Evolutionary conservation across 2,329 filamentous ascomycete species (phyloP), one percentile per base, ranked within the genome.

Genomic region (Aspergillus flavus): DNA sequence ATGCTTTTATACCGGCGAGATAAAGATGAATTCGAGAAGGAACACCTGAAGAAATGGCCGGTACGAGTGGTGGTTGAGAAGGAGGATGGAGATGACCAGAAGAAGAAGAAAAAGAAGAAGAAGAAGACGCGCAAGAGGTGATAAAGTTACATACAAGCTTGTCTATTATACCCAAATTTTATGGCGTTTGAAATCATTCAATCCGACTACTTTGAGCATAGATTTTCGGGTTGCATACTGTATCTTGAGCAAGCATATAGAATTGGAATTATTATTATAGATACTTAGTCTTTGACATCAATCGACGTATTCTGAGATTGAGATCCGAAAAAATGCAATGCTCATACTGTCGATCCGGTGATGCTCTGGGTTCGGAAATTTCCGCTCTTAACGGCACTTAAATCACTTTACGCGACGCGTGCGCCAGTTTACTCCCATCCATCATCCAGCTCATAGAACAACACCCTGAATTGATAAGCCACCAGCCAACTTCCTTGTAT

Each of bases 1-100:
- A 98, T 99, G 93, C 81, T 94, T 61, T 80, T 99, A 48, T 98
- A 96, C 73, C 85, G 91, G 65, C 87, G 88, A 68, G 87, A 93
- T 75, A 98, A 97, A 80, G 84, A 89, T 21, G 91, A 85, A 0
- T 97, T 99, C 74, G 95, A 98, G 74, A 82, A 88, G 62, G 92
- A 96, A 75, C 88, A 93, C 75, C 82, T 89, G 61, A 89, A 87
- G 76, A 87, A 86, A 62, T 95, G 86, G 76, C 82, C 85, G 4
- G 74, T 80, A 7, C 78, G 74, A 61, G 70, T 74, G 61, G 68
- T 68, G 69, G 79, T 67, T 21, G 70, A 79, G 63, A 71, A 63
- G 41, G 69, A 73, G 61, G 72, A 70, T 32, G 72, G 79, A 45
- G 71, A 70, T 58, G 69, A 73, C 59, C 73, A 72, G 19, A 66